Conservation (phyloP, 768 basidiomycete species). For the Tulasnella sp. region DNA sequence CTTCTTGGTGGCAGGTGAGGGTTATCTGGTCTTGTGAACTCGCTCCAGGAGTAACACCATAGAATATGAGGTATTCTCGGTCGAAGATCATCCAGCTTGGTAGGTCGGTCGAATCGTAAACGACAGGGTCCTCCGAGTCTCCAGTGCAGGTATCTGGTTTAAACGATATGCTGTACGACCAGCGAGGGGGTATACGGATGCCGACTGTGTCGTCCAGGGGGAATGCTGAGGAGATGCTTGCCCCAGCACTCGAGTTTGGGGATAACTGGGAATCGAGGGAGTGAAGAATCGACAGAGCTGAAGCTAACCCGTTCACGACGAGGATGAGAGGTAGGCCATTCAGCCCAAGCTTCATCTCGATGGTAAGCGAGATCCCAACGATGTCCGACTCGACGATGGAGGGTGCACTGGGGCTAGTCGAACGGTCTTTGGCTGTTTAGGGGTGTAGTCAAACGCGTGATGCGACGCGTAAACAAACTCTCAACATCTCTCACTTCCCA, state of each 20-base stretch:
- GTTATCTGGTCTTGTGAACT: not conserved
- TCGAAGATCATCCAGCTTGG: slow-evolving; percentile 7
- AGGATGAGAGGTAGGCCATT: not conserved
- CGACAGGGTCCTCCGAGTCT: not conserved
- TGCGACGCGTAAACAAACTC: slow-evolving; percentile 22
- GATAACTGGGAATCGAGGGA: slow-evolving; percentile 4
- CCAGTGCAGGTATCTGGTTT: slow-evolving; percentile 13
- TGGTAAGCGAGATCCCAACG: not conserved
- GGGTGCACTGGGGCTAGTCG: not conserved
- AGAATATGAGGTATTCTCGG: slow-evolving; percentile 9
- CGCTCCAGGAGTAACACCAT: not conserved
- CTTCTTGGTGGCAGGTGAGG: slow-evolving; percentile 7
- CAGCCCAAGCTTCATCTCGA: not conserved
- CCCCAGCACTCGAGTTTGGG: not conserved
- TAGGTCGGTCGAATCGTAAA: not conserved
- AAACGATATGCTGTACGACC: slow-evolving; percentile 18
- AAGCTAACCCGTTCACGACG: not conserved
- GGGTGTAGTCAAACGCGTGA: slow-evolving; percentile 3
- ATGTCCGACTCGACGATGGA: not conserved
- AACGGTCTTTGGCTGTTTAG: not conserved
- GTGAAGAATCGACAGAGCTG: slow-evolving; percentile 3
- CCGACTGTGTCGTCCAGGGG: not conserved
- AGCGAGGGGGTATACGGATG: slow-evolving; percentile 13
- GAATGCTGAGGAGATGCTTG: slow-evolving; percentile 6
- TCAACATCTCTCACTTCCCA: not conserved